phyloP scores from a whole-genome alignment of 2,329 filamentous ascomycete species.

The Blumeria graminis region DNA sequence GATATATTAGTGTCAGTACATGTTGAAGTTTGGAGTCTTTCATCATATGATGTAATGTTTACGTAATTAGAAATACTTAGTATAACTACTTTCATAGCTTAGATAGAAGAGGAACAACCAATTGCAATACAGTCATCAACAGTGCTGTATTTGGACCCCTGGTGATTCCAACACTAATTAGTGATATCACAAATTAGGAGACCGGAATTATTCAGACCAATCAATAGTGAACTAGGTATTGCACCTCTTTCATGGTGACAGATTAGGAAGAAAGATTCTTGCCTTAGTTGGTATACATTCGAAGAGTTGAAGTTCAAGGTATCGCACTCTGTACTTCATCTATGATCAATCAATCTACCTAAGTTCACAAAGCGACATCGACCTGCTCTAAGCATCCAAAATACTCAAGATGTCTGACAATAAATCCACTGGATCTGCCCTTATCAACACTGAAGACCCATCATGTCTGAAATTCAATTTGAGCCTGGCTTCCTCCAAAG shows the following conservation, averaged over 20 bases:
- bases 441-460: neutral
- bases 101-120: too few species aligned
- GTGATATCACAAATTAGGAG: neutral
- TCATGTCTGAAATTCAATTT: neutral
- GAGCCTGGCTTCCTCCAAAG: neutral
- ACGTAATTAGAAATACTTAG: too few species aligned
- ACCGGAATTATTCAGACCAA: neutral
- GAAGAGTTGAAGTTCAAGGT: neutral
- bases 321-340: neutral
- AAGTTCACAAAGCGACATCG: neutral
- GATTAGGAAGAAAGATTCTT: neutral
- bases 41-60: neutral
- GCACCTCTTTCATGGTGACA: neutral
- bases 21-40: neutral
- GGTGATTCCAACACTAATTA: neutral
- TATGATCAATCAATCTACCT: neutral
- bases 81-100: too few species aligned
- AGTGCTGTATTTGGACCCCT: neutral
- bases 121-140: too few species aligned
- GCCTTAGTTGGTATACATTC: neutral
- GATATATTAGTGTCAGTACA: neutral
- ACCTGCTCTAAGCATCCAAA: neutral
- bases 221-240: neutral
- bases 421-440: neutral
- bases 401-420: too few species aligned